Base-by-base conservation (phyloP, 1,284 basidiomycete genomes). In the Moesziomyces aphidis region DNA sequence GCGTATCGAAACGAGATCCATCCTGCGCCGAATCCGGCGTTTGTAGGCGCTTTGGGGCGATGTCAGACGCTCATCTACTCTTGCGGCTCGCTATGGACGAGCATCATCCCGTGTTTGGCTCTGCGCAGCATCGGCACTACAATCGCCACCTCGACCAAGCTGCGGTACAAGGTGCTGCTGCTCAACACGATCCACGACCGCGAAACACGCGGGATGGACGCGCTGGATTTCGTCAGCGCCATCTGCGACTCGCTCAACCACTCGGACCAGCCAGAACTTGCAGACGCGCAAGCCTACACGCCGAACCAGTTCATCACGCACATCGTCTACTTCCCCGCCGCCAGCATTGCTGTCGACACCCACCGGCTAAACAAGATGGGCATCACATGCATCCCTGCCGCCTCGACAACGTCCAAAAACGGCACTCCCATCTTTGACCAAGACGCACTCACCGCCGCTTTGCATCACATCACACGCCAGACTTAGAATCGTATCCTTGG, bases 101-200 rank as follows among this genome's bases (percentile, higher is more conserved):
- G 79, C 44, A 93, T 98, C 73, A 90, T 97, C 19, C 95, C 96
- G 0, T 97, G 95, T 83, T 88, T 99, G 19, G 91, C 93, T 0
- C 86, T 99, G 17, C 90, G 91, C 54, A 93, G 93, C 6, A 90
- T 98, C 5, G 94, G 91, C 1, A 86, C 89, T 31, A 89, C 89
- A 11, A 95, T 98, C 65, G 93, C 93, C 8, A 87, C 89, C 45
- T 95, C 93, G 17, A 86, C 86, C 4, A 88, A 88, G 9, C 87
- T 97, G 17, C 88, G 88, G 43, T 91, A 91, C 43, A 98, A 97
- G 84, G 88, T 97, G 15, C 86, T 99, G 31, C 88, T 99, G 1
- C 86, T 99, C 60, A 99, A 98, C 83, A 88, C 90, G 17, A 89
- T 88, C 66, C 95, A 95, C 76, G 96, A 99, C 83, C 89, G 96